Conservation (phyloP, 306 rosid species). For the Acmispon strigosus region DNA sequence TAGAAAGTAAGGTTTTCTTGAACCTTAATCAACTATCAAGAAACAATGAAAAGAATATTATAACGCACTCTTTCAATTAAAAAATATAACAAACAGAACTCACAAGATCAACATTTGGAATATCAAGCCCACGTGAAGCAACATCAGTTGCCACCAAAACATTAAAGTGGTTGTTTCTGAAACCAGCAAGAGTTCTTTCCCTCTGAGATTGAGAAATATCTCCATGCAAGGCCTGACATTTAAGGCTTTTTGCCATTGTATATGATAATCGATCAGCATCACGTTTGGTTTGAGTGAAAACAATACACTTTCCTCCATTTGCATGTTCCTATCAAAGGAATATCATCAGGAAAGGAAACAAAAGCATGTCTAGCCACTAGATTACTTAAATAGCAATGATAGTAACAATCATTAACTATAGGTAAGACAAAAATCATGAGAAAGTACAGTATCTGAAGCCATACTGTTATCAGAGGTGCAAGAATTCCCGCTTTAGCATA, state of each 20-base stretch:
- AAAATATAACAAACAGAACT: slow-evolving; percentile 14
- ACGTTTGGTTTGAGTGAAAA: slow-evolving; percentile 93
- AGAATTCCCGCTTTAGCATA: slow-evolving; percentile 66
- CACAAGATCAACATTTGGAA: slow-evolving; percentile 93
- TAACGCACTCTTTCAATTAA: neutral
- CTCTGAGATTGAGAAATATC: slow-evolving; percentile 84
- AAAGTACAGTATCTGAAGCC: neutral
- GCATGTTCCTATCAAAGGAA: slow-evolving; percentile 58
- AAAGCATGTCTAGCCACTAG: neutral
- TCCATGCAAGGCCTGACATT: slow-evolving; percentile 88
- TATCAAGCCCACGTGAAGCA: slow-evolving; percentile 89
- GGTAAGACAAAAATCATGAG: no score
- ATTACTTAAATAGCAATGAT: neutral
- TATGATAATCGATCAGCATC: slow-evolving; percentile 83
- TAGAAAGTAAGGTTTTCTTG: neutral
- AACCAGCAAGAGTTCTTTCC: slow-evolving; percentile 81
- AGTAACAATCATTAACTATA: no score
- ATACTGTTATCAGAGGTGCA: slow-evolving; percentile 64
- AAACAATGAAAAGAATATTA: neutral
- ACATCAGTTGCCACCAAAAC: slow-evolving; percentile 90
- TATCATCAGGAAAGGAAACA: neutral
- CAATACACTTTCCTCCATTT: slow-evolving; percentile 84
- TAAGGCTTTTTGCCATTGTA: slow-evolving; percentile 45
- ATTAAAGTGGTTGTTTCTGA: slow-evolving; percentile 65
- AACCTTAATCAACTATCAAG: neutral